These are phyloP conservation scores for Wallemia ichthyophaga DNA, from an alignment of 1,284 basidiomycete species.

Conservation along the genomic window DNA sequence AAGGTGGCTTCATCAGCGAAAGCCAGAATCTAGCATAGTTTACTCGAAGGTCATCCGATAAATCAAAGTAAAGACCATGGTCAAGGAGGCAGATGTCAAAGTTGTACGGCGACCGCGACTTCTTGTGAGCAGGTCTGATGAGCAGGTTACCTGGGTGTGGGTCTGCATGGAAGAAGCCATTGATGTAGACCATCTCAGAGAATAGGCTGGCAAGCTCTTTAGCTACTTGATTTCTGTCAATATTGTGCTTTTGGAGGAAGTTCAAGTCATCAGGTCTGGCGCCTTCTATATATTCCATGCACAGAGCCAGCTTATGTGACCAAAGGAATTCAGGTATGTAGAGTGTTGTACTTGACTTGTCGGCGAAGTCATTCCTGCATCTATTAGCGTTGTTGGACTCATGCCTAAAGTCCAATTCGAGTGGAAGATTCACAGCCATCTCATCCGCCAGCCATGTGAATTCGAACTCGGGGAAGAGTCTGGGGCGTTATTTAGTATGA, in stretches of 20 bases:
- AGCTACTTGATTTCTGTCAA: slow-evolving; percentile 79
- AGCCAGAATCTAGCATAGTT: slow-evolving; percentile 41
- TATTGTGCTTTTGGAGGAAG: slow-evolving; percentile 51
- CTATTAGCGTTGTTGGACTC: slow-evolving; percentile 62
- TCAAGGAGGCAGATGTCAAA: slow-evolving; percentile 80
- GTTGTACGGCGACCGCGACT: slow-evolving; percentile 52
- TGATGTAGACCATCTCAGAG: slow-evolving; percentile 81
- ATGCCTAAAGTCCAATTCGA: slow-evolving; percentile 78
- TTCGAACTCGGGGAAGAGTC: slow-evolving; percentile 40
- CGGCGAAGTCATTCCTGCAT: slow-evolving; percentile 37
- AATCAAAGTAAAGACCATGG: slow-evolving; percentile 73
- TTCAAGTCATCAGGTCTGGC: slow-evolving; percentile 62
- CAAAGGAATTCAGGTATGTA: slow-evolving; percentile 70
- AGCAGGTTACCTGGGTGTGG: slow-evolving; percentile 65
- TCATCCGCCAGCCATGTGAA: slow-evolving; percentile 83
- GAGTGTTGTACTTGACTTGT: slow-evolving; percentile 22
- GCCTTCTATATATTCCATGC: slow-evolving; percentile 76
- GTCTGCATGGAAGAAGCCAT: slow-evolving; percentile 37
- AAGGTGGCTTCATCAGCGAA: slow-evolving; percentile 41
- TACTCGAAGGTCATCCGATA: slow-evolving; percentile 37
- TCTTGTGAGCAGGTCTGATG: slow-evolving; percentile 37
- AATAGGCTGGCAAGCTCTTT: slow-evolving; percentile 72
- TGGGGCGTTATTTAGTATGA: slow-evolving; percentile 29
- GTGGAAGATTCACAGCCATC: slow-evolving; percentile 69
- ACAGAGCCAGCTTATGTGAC: slow-evolving; percentile 54